These are phyloP conservation scores for Magnusiomyces tetraspermus DNA, from an alignment of 1,139 yeast species.

Conservation along the genomic window DNA sequence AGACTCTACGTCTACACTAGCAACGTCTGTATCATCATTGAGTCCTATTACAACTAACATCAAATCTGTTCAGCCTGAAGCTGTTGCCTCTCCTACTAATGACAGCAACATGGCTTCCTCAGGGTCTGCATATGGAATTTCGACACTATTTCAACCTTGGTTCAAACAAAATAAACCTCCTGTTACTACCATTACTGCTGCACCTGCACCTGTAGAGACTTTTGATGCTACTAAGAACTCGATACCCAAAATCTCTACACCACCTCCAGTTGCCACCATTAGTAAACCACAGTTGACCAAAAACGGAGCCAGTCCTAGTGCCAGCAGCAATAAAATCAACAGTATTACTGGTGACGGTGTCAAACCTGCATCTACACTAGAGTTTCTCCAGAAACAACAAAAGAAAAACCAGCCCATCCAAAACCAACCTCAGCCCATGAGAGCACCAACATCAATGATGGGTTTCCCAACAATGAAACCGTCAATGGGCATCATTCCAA, in stretches of 20 bases:
- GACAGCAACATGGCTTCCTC: no score
- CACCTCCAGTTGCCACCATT: background rate
- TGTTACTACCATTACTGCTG: background rate
- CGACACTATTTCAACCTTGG: conserved; percentile 14
- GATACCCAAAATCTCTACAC: background rate
- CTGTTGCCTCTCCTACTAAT: background rate
- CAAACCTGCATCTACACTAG: conserved; percentile 9
- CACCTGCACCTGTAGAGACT: background rate
- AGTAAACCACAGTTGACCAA: no score
- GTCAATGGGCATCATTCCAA: background rate
- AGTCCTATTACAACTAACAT: no score
- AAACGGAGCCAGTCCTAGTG: no score
- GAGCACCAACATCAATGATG: background rate
- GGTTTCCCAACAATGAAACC: background rate
- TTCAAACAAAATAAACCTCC: conserved; percentile 3
- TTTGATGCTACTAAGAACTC: background rate
- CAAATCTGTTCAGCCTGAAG: no score
- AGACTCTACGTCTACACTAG: background rate
- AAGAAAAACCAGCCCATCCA: background rate
- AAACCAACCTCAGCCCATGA: background rate
- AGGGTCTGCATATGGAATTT: conserved; percentile 8
- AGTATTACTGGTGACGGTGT: no score
- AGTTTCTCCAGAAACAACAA: conserved; percentile 4
- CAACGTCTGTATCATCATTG: no score
- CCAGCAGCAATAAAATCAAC: no score